Conservation (phyloP, 805 yeast genomes). For the Metschnikowia bowlesiae region DNA sequence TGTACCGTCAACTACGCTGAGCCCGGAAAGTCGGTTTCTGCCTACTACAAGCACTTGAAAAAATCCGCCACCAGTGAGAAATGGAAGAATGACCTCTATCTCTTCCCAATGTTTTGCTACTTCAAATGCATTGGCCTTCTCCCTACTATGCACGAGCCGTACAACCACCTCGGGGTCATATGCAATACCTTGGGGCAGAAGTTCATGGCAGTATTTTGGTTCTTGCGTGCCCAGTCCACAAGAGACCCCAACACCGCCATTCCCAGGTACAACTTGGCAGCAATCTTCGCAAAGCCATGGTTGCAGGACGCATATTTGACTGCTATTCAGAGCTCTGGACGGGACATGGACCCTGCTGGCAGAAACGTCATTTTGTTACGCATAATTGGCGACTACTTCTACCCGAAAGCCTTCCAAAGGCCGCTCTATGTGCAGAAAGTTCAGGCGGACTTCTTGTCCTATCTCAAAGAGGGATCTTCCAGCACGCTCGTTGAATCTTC, state of each 20-base stretch:
- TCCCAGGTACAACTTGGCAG: conserved; percentile 45
- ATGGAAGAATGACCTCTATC: conserved; percentile 31
- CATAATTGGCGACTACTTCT: conserved; percentile 40
- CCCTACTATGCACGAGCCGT: conserved; percentile 68
- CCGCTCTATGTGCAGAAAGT: conserved; percentile 11
- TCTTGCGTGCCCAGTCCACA: conserved; percentile 53
- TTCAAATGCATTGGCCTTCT: conserved; percentile 51
- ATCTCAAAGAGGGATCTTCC: conserved; percentile 6
- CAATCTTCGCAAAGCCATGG: conserved; percentile 34
- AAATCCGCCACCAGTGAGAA: conserved; percentile 17
- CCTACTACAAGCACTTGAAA: conserved; percentile 11
- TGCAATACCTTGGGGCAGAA: conserved; percentile 40
- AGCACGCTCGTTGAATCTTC: background rate
- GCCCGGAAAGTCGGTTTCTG: conserved; percentile 13
- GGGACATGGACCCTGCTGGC: conserved; percentile 7
- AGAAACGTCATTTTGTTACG: conserved; percentile 27
- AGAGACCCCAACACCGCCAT: conserved; percentile 44
- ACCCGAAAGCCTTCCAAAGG: conserved; percentile 31
- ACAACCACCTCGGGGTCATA: conserved; percentile 53
- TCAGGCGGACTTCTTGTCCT: conserved; percentile 21
- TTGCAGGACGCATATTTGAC: conserved; percentile 19
- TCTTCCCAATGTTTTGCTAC: conserved; percentile 33
- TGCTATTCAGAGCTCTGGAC: conserved; percentile 6
- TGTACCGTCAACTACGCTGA: conserved; percentile 9
- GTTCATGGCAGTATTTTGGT: conserved; percentile 47